Conservation (phyloP, 371 early-diverging fungal genomes). For the Actinomucor elegans region DNA sequence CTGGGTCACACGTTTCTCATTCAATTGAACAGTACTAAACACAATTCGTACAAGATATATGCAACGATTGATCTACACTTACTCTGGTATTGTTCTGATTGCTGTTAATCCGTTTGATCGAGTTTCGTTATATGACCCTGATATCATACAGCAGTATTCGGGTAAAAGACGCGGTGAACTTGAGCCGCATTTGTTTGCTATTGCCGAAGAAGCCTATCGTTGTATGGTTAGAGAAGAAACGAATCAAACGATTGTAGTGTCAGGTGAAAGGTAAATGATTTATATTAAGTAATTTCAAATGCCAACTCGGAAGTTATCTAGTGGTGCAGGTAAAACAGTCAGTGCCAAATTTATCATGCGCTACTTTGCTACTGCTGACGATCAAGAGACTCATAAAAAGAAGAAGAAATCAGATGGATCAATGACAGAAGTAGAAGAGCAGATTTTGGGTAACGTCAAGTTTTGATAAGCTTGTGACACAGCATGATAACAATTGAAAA, state of each 20-base stretch:
- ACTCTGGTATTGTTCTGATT: conserved; percentile 97
- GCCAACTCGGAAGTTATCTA: background rate
- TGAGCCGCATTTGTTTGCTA: conserved; percentile 98
- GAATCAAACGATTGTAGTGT: conserved; percentile 98
- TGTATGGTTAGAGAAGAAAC: conserved; percentile 87
- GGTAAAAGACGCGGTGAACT: conserved; percentile 92
- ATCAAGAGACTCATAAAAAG: conserved; percentile 49
- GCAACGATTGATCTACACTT: conserved; percentile 95
- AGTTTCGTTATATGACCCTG: conserved; percentile 83
- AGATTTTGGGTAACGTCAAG: conserved; percentile 59
- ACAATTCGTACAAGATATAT: conserved; percentile 85
- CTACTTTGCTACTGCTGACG: conserved; percentile 94
- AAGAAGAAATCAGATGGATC: conserved; percentile 37
- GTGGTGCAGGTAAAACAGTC: conserved; percentile 96
- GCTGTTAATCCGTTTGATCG: conserved; percentile 97
- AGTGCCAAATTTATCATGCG: conserved; percentile 97
- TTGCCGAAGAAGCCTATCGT: conserved; percentile 97
- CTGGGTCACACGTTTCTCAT: no score
- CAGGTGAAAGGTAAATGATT: conserved; percentile 94
- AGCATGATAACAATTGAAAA: conserved; percentile 5
- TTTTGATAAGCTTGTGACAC: background rate
- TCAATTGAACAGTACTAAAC: conserved; percentile 67
- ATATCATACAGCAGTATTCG: conserved; percentile 86
- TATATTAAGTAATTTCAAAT: no score
- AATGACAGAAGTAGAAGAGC: conserved; percentile 81